Percentiles rank a stretch among this genome's conserved stretches.
Evolutionary conservation across 2,329 filamentous ascomycete genomes (phyloP).

Genomic region (Penicillium brevicompactum): DNA sequence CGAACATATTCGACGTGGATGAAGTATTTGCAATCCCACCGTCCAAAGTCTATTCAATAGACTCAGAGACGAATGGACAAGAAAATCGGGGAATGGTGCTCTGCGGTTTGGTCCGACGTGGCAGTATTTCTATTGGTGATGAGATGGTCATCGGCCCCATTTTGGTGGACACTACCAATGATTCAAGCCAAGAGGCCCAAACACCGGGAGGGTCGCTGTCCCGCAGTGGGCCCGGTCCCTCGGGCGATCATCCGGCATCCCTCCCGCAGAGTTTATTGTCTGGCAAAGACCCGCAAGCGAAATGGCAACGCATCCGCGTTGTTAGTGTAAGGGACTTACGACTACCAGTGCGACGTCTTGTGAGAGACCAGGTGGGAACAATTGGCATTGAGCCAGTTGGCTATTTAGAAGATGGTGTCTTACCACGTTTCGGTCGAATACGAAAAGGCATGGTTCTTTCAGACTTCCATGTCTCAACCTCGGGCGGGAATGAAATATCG

Average conservation of each 20-base stretch:
- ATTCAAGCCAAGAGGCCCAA: slow-evolving; percentile 48
- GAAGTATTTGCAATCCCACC: slow-evolving; percentile 79
- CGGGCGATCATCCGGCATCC: slow-evolving; percentile 38
- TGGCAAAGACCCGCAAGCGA: slow-evolving; percentile 58
- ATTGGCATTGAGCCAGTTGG: slow-evolving; percentile 66
- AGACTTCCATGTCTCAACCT: slow-evolving; percentile 60
- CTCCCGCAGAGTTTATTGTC: slow-evolving; percentile 29
- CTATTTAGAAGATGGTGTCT: slow-evolving; percentile 21
- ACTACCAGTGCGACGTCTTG: slow-evolving; percentile 74
- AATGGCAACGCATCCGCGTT: slow-evolving; percentile 80
- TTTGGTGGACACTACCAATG: slow-evolving; percentile 47
- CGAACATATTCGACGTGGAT: slow-evolving; percentile 82
- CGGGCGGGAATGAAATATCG: slow-evolving; percentile 22
- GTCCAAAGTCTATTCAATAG: slow-evolving; percentile 55
- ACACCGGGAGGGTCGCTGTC: slow-evolving; percentile 26
- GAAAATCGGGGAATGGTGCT: slow-evolving; percentile 69
- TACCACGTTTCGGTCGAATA: slow-evolving; percentile 44
- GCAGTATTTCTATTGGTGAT: slow-evolving; percentile 75
- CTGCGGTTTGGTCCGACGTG: slow-evolving; percentile 81
- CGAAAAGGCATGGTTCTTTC: slow-evolving; percentile 83
- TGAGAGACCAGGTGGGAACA: slow-evolving; percentile 84
- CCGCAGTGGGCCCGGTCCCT: slow-evolving; percentile 34
- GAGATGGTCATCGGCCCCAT: slow-evolving; percentile 79
- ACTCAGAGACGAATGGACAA: slow-evolving; percentile 43
- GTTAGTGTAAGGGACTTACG: slow-evolving; percentile 87